These are phyloP conservation scores for Sporothrix pseudoabietina DNA, from an alignment of 2,329 filamentous ascomycete genomes.

Conservation along the genomic window DNA sequence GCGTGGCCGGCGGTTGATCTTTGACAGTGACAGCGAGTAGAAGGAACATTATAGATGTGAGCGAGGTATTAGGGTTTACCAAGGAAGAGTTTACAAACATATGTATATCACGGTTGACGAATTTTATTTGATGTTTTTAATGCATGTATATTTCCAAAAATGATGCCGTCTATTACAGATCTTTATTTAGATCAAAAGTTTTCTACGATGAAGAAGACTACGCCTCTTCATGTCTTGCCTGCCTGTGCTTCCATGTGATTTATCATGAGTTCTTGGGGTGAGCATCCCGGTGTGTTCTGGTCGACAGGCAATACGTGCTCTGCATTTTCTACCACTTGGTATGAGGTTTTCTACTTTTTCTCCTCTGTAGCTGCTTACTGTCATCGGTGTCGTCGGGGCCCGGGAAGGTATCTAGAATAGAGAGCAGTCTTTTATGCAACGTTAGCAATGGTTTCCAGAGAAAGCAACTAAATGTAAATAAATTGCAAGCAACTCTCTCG, in stretches of 20 bases:
- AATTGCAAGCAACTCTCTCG: not conserved
- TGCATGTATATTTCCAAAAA: not conserved
- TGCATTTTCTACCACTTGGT: not conserved
- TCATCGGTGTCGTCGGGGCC: no score
- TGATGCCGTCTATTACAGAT: not conserved
- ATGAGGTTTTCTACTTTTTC: not conserved
- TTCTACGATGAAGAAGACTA: not conserved
- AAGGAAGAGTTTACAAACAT: not conserved
- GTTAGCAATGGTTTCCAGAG: not conserved
- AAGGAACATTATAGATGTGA: constrained; percentile 25
- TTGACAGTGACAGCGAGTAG: constrained; percentile 33
- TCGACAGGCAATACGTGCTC: not conserved
- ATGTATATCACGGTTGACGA: not conserved
- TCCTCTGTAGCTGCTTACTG: not conserved
- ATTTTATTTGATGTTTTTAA: not conserved
- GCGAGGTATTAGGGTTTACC: no score
- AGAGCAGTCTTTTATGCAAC: not conserved
- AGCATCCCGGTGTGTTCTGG: not conserved
- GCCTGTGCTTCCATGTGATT: not conserved
- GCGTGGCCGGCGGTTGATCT: constrained; percentile 27
- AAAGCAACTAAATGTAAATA: not conserved
- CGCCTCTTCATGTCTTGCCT: not conserved
- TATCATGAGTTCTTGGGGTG: not conserved
- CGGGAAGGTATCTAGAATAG: no score
- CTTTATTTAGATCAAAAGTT: not conserved